Conservation (phyloP, 2,329 filamentous ascomycete species). For the Ilyonectria mors-panacis region DNA sequence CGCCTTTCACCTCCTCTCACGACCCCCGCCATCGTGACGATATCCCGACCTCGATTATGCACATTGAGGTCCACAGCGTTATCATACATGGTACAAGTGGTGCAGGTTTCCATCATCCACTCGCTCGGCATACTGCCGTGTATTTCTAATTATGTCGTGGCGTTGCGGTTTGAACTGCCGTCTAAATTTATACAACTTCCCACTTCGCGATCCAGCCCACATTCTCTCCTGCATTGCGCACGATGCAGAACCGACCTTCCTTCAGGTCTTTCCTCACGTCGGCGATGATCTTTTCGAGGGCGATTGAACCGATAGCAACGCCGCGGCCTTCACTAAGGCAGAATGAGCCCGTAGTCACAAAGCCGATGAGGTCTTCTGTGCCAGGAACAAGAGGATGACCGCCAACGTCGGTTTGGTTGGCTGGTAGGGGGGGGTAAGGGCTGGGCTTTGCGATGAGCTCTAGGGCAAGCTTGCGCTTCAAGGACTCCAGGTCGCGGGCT, state of each 20-base stretch:
- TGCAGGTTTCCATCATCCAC: not conserved
- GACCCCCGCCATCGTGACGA: not conserved
- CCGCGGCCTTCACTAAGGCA: conserved; percentile 83
- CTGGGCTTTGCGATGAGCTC: conserved; percentile 60
- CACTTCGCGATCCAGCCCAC: conserved; percentile 85
- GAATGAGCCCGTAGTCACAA: conserved; percentile 89
- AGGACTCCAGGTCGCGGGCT: conserved; percentile 53
- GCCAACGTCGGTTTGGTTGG: conserved; percentile 57
- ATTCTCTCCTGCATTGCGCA: conserved; percentile 84
- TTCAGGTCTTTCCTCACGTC: conserved; percentile 50
- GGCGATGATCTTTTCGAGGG: conserved; percentile 69
- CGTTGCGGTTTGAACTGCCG: not conserved
- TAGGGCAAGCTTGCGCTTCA: conserved; percentile 62
- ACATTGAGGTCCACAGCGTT: not conserved
- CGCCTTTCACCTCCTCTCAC: conserved; percentile 44
- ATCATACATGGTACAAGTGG: conserved; percentile 23
- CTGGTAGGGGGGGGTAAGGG: conserved; percentile 52
- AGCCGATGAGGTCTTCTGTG: conserved; percentile 85
- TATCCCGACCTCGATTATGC: conserved; percentile 10
- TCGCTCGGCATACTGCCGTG: not conserved
- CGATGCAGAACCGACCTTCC: conserved; percentile 78
- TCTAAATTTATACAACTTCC: conserved; percentile 71
- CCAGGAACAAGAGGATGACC: conserved; percentile 79
- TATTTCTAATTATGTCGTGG: not conserved
- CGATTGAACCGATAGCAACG: conserved; percentile 81